Evolutionary conservation across 1,139 yeast species (phyloP), one percentile per base, ranked within the genome.

Genomic region (Magnusiomyces fungicola): DNA sequence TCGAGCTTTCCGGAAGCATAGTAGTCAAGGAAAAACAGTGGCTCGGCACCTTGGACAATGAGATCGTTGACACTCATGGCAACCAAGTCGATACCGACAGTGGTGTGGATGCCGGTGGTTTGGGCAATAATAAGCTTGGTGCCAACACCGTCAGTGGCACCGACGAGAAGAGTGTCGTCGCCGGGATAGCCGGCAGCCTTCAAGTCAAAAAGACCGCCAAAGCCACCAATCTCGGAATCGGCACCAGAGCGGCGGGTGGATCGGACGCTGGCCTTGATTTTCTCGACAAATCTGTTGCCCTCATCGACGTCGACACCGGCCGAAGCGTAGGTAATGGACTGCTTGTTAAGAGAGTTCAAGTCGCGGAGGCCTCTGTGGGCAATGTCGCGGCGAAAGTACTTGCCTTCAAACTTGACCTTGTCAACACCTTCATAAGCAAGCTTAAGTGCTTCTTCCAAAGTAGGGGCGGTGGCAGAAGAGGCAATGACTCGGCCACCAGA

Each of bases 61-160:
- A 94, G 76, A 69, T 94, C 99, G 64, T 92, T 92, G 47, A 92
- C 98, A 65, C 89, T 94, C 99, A 94, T 94, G 53, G 97, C 98
- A 45, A 94, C 98, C 57, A 94, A 79, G 69, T 94, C 99, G 61
- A 94, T 89, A 65, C 99, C 99, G 43, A 94, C 98, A 25, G 98
- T 90, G 67, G 88, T 81, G 66, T 94, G 97, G 52, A 85, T 86
- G 59, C 83, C 73, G 73, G 92, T 77, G 55, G 82, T 80, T 72
- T 92, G 97, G 1, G 97, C 98, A 64, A 94, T 81, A 74, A 90
- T 81, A 61, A 94, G 79, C 71, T 94, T 94, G 56, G 98, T 92
- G 58, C 99, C 99, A 53, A 94, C 97, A 69, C 99, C 99, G 70
- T 94, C 99, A 45, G 98, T 94, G 51, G 98, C 97, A 54, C 95